Conservation (phyloP, 768 basidiomycete genomes). For the Termitomyces sp. region DNA sequence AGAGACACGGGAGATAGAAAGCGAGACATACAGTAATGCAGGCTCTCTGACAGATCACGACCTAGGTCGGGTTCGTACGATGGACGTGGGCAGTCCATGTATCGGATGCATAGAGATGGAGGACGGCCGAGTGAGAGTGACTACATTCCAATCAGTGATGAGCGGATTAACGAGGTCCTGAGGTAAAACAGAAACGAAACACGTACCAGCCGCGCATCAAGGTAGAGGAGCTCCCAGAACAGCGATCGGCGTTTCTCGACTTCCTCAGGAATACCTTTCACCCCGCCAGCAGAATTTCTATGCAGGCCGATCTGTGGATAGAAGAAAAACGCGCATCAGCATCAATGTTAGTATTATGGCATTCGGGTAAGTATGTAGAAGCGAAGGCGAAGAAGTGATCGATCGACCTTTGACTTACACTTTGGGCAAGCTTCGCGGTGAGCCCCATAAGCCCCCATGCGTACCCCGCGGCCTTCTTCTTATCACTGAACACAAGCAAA, state of each 20-base stretch:
- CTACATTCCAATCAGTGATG: constrained; percentile 17
- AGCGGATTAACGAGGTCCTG: not conserved
- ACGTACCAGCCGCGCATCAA: constrained; percentile 56
- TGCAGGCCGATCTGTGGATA: constrained; percentile 11
- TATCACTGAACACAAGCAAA: constrained; percentile 62
- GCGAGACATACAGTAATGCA: constrained; percentile 34
- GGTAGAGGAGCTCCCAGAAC: constrained; percentile 65
- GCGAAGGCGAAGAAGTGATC: constrained; percentile 35
- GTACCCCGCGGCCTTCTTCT: constrained; percentile 58
- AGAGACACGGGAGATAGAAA: not conserved
- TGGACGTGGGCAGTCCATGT: constrained; percentile 54
- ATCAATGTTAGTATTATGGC: not conserved
- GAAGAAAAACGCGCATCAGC: not conserved
- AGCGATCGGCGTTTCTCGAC: constrained; percentile 62
- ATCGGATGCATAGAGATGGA: constrained; percentile 55
- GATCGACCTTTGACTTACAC: constrained; percentile 46
- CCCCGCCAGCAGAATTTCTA: constrained; percentile 48
- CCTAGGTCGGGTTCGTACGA: constrained; percentile 37
- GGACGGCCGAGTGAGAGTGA: constrained; percentile 65
- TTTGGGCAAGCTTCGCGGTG: constrained; percentile 56
- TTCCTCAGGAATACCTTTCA: constrained; percentile 66
- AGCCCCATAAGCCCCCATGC: constrained; percentile 54
- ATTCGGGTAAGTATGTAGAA: not conserved
- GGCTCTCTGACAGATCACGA: constrained; percentile 29
- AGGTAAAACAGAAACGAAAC: constrained; percentile 12